Base-by-base conservation (phyloP, 108 stramenopile genomes). In the Pseudonitzschia multiseries region DNA sequence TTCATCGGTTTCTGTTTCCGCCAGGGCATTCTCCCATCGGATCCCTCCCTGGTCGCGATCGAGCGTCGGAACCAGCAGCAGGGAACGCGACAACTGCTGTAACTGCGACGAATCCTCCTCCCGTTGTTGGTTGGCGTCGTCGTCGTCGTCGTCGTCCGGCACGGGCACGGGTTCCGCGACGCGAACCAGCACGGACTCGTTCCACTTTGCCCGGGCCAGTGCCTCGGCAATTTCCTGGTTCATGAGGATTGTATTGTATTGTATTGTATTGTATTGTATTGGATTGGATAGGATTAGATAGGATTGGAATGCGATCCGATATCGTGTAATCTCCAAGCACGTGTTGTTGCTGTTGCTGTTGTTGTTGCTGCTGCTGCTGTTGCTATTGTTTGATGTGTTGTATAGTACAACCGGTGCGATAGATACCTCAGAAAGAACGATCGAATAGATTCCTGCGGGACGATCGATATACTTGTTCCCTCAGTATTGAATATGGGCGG, bases 11-110 rank as follows among this genome's bases (percentile, higher is more conserved):
- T 56, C 46, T 42, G 31, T 17, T 6, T 66, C n/a, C 0, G 36
- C 54, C 24, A 41, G 43, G 28, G 33, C 64, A 9, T 42, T 21
- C 20, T 81, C 84, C 93, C 93, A 94, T 13, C 75, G 50, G 53
- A 94, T 76, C 10, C 91, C 91, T 27, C 93, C 93, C 70, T 90
- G 81, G 10, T 81, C 69, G 26, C 70, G 29, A 65, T 92, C 93
- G 41, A 94, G 64, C 27, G 65, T 78, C 28, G 93, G 84, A 10
- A 86, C 79, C 29, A 94, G 71, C 8, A 87, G 67, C 13, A 91
- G 77, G 36, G 36, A 36, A 5, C 36, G 36, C 4, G 36, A 59
- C 85, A 81, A 51, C 44, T 33, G 72, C 48, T 41, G 2, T 53
- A 20, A 17, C 73, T 2, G 36, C 54, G 57, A 26, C 50, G 27